phyloP scores from a whole-genome alignment of 768 basidiomycete species.

The Amanita fuliginea region DNA sequence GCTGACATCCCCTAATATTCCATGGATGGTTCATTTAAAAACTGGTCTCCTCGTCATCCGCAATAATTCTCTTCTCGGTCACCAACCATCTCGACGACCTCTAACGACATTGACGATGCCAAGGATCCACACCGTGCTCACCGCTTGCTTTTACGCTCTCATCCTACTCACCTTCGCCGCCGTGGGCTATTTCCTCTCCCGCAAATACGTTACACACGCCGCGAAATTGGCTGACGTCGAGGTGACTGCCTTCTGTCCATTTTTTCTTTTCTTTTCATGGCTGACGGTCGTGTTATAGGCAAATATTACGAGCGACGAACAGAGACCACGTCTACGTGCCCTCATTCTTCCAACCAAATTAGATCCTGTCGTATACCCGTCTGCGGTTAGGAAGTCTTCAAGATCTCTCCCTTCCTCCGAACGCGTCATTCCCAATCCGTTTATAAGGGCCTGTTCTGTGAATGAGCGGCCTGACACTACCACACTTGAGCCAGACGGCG shows the following conservation, averaged over 20 bases:
- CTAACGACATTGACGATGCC: too few relatives aligned
- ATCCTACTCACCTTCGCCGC: background rate
- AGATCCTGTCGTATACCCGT: background rate
- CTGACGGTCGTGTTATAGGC: background rate
- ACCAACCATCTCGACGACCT: too few relatives aligned
- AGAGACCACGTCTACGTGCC: too few relatives aligned
- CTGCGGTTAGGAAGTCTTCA: background rate
- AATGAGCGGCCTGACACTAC: background rate
- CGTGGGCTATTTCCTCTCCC: background rate
- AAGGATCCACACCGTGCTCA: background rate
- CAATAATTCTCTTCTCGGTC: too few relatives aligned
- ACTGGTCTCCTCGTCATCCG: too few relatives aligned
- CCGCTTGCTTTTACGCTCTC: background rate
- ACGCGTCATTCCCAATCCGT: background rate
- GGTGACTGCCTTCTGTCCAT: background rate
- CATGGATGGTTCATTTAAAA: too few relatives aligned
- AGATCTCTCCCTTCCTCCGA: background rate
- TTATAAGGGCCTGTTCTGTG: background rate
- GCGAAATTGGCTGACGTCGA: background rate
- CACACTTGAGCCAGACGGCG: background rate
- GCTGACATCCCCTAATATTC: too few relatives aligned
- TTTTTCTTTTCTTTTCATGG: background rate
- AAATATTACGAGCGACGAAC: background rate
- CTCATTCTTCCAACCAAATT: background rate
- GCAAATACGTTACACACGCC: background rate